A percentile compares a stretch with the other conserved stretches of the same genome.
These are phyloP conservation scores for Suhomyces bribrorum DNA, from an alignment of 1,139 yeast species.

Conservation along the genomic window DNA sequence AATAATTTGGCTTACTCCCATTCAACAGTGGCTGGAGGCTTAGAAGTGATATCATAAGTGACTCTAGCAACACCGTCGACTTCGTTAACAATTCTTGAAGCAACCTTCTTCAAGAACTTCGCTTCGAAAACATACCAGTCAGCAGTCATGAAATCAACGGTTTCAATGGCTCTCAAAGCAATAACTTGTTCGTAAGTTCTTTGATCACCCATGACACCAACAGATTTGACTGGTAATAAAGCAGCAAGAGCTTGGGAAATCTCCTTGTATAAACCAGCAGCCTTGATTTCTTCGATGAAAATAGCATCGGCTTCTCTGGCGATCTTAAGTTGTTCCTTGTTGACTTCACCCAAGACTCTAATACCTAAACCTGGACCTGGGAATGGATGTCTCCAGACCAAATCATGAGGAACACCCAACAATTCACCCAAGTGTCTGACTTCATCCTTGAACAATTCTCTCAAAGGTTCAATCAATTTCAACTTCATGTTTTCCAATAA, in stretches of 20 bases:
- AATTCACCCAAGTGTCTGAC: conserved; percentile 95
- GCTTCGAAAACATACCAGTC: conserved; percentile 98
- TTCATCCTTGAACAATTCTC: conserved; percentile 98
- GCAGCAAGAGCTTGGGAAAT: conserved; percentile 99
- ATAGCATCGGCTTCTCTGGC: conserved; percentile 97
- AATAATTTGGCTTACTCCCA: conserved; percentile 75
- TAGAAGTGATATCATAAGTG: conserved; percentile 96
- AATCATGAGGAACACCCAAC: conserved; percentile 92
- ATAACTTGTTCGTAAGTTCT: conserved; percentile 98
- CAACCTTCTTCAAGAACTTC: conserved; percentile 85
- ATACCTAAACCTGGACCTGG: conserved; percentile 99
- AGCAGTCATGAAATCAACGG: conserved; percentile 98
- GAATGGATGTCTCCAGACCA: conserved; percentile 99
- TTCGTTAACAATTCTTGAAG: conserved; percentile 96
- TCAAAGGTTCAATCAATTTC: conserved; percentile 95
- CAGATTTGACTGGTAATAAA: conserved; percentile 93
- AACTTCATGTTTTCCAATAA: conserved; percentile 96
- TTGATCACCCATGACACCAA: conserved; percentile 99
- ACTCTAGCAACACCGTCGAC: conserved; percentile 99
- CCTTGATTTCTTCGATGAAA: conserved; percentile 91
- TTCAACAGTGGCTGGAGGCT: conserved; percentile 99
- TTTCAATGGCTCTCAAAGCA: conserved; percentile 97
- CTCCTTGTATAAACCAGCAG: conserved; percentile 88
- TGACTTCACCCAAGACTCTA: conserved; percentile 95
- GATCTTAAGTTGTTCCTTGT: conserved; percentile 86